These are phyloP conservation scores for Penicillium sp. DNA, from an alignment of 2,329 filamentous ascomycete species.

Conservation along the genomic window DNA sequence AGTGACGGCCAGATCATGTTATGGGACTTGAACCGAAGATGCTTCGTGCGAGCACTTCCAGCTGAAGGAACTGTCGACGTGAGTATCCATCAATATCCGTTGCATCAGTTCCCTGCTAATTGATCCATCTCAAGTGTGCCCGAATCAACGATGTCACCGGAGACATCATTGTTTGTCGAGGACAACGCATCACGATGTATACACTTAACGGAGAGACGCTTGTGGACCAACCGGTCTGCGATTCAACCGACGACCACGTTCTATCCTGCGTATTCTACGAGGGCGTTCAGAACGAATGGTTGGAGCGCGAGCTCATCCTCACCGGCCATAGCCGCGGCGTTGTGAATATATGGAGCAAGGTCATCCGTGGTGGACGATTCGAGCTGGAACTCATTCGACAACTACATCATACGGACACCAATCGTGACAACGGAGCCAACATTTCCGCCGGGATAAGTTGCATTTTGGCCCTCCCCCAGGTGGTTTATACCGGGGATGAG, in stretches of 20 bases:
- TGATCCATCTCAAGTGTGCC: slow-evolving; percentile 58
- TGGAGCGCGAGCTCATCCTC: slow-evolving; percentile 78
- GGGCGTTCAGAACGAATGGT: slow-evolving; percentile 82
- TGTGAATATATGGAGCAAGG: slow-evolving; percentile 66
- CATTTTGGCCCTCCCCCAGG: slow-evolving; percentile 73
- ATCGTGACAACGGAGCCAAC: slow-evolving; percentile 55
- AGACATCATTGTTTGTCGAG: slow-evolving; percentile 79
- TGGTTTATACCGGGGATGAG: slow-evolving; percentile 91
- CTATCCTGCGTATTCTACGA: slow-evolving; percentile 88
- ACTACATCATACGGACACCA: slow-evolving; percentile 71
- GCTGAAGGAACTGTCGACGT: slow-evolving; percentile 49
- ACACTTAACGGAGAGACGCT: slow-evolving; percentile 82
- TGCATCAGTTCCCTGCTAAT: not conserved
- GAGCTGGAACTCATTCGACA: slow-evolving; percentile 71
- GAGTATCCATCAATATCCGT: slow-evolving; percentile 14
- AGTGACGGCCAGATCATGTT: slow-evolving; percentile 76
- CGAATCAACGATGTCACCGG: slow-evolving; percentile 86
- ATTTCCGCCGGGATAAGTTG: slow-evolving; percentile 69
- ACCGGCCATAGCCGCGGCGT: slow-evolving; percentile 80
- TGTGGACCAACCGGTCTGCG: slow-evolving; percentile 74
- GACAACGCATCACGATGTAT: slow-evolving; percentile 69
- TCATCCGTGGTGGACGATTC: slow-evolving; percentile 61
- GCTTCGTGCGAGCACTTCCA: slow-evolving; percentile 73
- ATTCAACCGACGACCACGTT: slow-evolving; percentile 66
- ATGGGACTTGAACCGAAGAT: slow-evolving; percentile 89